phyloP scores from a whole-genome alignment of 2,329 filamentous ascomycete species.

The Leptodontidium sp. region DNA sequence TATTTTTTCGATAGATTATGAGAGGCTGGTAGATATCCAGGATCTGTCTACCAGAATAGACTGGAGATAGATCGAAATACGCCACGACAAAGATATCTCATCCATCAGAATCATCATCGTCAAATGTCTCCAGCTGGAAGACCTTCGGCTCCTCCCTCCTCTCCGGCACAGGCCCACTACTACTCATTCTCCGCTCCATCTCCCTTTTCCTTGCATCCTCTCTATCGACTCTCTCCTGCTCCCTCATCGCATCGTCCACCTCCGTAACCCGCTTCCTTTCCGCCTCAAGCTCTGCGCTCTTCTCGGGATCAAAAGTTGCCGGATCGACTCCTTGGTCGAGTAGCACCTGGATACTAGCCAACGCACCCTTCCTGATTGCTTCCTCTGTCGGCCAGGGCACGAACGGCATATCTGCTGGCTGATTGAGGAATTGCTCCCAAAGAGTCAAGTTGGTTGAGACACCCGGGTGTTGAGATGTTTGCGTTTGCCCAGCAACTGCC shows the following conservation, averaged over 20 bases:
- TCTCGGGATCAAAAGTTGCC: constrained; percentile 63
- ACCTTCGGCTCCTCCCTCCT: constrained; percentile 49
- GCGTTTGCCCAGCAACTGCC: constrained; percentile 38
- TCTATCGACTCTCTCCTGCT: constrained; percentile 45
- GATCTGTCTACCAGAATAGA: not conserved
- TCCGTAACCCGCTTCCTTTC: constrained; percentile 40
- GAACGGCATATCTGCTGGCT: constrained; percentile 66
- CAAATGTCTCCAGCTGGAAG: constrained; percentile 52
- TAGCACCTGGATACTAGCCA: constrained; percentile 70
- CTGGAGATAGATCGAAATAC: not conserved
- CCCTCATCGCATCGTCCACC: constrained; percentile 44
- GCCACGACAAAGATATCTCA: not conserved
- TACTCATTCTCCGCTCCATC: constrained; percentile 42
- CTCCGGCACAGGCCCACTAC: constrained; percentile 34
- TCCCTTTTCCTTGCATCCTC: constrained; percentile 44
- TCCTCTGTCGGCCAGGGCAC: constrained; percentile 80
- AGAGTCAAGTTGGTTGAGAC: constrained; percentile 42
- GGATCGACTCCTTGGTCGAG: constrained; percentile 69
- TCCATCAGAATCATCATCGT: constrained; percentile 47
- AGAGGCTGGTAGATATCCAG: not conserved
- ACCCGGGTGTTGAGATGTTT: constrained; percentile 34
- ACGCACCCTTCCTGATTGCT: constrained; percentile 71
- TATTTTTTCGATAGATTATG: not conserved
- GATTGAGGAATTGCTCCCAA: constrained; percentile 57
- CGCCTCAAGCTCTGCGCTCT: constrained; percentile 48